These are phyloP conservation scores for Protea cynaroides DNA, from an alignment of 164 flowering plant species.

Conservation along the genomic window DNA sequence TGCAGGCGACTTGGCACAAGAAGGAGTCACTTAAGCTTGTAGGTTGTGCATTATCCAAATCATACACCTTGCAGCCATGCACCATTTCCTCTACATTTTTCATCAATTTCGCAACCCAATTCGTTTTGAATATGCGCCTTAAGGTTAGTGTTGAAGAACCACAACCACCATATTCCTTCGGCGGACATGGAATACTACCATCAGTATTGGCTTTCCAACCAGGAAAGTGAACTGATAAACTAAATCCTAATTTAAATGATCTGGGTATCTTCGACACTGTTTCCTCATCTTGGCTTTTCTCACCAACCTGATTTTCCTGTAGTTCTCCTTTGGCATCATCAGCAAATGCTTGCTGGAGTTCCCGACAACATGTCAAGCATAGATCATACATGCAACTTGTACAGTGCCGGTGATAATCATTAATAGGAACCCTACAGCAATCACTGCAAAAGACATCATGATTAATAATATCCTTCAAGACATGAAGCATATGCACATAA, in stretches of 20 bases:
- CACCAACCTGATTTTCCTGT: constrained; percentile 19
- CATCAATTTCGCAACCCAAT: constrained; percentile 94
- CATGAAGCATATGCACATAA: neutral
- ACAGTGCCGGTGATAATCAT: constrained; percentile 94
- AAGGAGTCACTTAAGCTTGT: constrained; percentile 18
- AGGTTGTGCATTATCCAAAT: constrained; percentile 20
- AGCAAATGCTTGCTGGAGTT: constrained; percentile 55
- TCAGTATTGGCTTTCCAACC: constrained; percentile 68
- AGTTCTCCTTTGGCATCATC: constrained; percentile 15
- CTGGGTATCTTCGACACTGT: constrained; percentile 15
- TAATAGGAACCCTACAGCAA: constrained; percentile 73
- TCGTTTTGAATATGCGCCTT: constrained; percentile 85
- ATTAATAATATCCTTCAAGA: constrained; percentile 1
- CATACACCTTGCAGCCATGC: constrained; percentile 61
- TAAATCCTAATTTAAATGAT: constrained; percentile 22
- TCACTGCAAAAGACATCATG: constrained; percentile 45
- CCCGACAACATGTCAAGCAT: constrained; percentile 83
- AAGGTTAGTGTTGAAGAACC: constrained; percentile 49
- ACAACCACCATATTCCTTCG: constrained; percentile 80
- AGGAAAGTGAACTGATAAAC: constrained; percentile 33
- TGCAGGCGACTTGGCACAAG: constrained; percentile 34
- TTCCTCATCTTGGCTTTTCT: constrained; percentile 24
- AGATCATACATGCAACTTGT: constrained; percentile 76
- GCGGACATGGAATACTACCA: constrained; percentile 87
- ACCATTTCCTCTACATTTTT: constrained; percentile 95